Evolutionary conservation across 306 rosid genomes (phyloP).

Genomic region (Lablab purpureus): DNA sequence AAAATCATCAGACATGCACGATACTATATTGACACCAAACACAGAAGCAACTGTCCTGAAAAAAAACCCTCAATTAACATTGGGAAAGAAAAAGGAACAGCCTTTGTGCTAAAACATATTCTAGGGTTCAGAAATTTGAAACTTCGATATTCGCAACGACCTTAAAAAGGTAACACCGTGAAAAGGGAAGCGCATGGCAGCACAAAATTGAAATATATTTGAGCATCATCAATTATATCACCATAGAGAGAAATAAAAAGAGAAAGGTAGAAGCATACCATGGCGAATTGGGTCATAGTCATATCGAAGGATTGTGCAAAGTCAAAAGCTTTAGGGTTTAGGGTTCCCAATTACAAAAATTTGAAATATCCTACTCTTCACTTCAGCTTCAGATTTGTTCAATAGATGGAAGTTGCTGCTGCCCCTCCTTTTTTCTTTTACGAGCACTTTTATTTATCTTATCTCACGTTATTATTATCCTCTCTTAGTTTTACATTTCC

Average conservation of each 20-base stretch:
- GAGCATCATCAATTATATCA: background rate
- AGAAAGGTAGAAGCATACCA: conserved; percentile 60
- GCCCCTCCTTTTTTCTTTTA: background rate
- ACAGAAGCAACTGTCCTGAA: background rate
- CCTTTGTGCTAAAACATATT: conserved; percentile 25
- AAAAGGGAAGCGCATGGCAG: conserved; percentile 12
- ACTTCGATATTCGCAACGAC: background rate
- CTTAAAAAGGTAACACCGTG: conserved; percentile 5
- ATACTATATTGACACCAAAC: conserved; percentile 34
- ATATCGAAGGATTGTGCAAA: conserved; percentile 43
- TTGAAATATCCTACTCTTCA: background rate
- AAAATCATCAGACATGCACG: conserved; percentile 29
- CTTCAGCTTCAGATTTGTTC: conserved; percentile 18
- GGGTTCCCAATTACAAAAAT: conserved; percentile 45
- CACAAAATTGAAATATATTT: conserved; percentile 28
- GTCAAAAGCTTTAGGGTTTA: conserved; percentile 38
- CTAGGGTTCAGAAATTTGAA: conserved; percentile 32
- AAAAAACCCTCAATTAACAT: conserved; percentile 20
- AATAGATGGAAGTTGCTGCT: background rate
- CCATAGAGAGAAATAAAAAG: background rate
- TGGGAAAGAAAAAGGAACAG: conserved; percentile 23
- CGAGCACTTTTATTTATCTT: background rate
- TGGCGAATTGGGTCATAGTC: conserved; percentile 87
- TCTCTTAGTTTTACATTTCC: background rate
- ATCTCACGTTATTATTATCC: background rate